A percentile compares a stretch with the other conserved stretches of the same genome.
phyloP scores from a whole-genome alignment of 495 filamentous ascomycete genomes.

The Trichocladium antarcticum region DNA sequence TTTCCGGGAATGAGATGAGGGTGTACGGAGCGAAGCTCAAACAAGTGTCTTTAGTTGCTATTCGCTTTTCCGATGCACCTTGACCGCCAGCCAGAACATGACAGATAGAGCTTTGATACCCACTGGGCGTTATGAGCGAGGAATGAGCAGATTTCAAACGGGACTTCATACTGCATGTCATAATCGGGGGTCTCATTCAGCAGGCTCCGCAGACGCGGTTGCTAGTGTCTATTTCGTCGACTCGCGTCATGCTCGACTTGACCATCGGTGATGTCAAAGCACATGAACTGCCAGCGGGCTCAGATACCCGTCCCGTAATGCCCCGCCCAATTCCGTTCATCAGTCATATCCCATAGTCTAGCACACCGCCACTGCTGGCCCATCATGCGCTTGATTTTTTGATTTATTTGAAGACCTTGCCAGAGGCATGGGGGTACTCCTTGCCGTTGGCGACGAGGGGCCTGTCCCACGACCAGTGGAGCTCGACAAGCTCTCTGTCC shows the following conservation, averaged over 20 bases:
- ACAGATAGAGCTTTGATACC: background rate
- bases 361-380: constrained; percentile 14
- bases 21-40: background rate
- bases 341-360: constrained; percentile 29
- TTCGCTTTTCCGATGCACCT: background rate
- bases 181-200: constrained; percentile 7
- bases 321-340: constrained; percentile 23
- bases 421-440: constrained; percentile 56
- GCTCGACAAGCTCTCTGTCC: constrained; percentile 73
- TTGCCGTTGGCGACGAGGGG: constrained; percentile 68
- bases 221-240: constrained; percentile 21
- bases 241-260: constrained; percentile 15
- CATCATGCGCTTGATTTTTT: constrained; percentile 11
- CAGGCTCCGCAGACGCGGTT: constrained; percentile 5
- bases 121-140: background rate
- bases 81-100: background rate
- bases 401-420: constrained; percentile 97
- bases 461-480: constrained; percentile 80
- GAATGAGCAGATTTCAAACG: background rate
- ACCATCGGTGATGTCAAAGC: constrained; percentile 19
- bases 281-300: constrained; percentile 18
- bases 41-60: background rate
- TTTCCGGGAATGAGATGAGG: background rate
- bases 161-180: constrained; percentile 1
- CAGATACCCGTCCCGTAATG: constrained; percentile 13